Conservation (phyloP, 2,329 filamentous ascomycete genomes). For the Xylaria polymorpha region DNA sequence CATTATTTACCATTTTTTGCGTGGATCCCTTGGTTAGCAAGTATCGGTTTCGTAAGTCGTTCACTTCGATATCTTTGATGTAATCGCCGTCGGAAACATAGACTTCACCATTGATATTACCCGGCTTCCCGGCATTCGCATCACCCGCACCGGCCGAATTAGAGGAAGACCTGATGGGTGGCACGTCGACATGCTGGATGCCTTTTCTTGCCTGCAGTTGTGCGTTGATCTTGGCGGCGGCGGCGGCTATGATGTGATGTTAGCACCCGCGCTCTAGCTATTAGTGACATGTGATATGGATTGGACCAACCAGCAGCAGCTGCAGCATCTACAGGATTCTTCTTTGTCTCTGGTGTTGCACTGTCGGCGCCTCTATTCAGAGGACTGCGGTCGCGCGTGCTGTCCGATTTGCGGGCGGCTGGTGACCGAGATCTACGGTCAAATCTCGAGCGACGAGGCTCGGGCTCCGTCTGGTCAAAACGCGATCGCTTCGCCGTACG, state of each 20-base stretch:
- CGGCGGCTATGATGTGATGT: slow-evolving; percentile 71
- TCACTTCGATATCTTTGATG: slow-evolving; percentile 99
- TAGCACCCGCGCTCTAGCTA: slow-evolving; percentile 38
- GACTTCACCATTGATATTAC: slow-evolving; percentile 83
- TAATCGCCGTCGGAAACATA: slow-evolving; percentile 97
- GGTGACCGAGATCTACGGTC: slow-evolving; percentile 93
- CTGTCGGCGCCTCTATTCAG: slow-evolving; percentile 60
- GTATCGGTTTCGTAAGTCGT: slow-evolving; percentile 96
- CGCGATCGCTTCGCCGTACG: slow-evolving; percentile 84
- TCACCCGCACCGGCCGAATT: slow-evolving; percentile 55
- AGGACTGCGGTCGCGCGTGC: slow-evolving; percentile 84
- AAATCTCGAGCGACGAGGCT: slow-evolving; percentile 83
- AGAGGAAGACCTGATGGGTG: slow-evolving; percentile 75
- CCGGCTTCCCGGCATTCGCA: slow-evolving; percentile 50
- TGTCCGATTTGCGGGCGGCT: slow-evolving; percentile 72
- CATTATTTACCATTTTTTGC: slow-evolving; percentile 99
- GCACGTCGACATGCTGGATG: slow-evolving; percentile 89
- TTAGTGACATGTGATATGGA: slow-evolving; percentile 1
- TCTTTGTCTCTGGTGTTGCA: slow-evolving; percentile 55
- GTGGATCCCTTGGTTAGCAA: slow-evolving; percentile 96
- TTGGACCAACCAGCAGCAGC: slow-evolving; percentile 76
- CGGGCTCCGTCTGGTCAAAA: slow-evolving; percentile 91
- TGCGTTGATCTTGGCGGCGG: slow-evolving; percentile 88
- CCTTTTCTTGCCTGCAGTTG: slow-evolving; percentile 87
- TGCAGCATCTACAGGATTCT: slow-evolving; percentile 72